phyloP scores from a whole-genome alignment of 345 rosid genomes.

The Arabis alpina region DNA sequence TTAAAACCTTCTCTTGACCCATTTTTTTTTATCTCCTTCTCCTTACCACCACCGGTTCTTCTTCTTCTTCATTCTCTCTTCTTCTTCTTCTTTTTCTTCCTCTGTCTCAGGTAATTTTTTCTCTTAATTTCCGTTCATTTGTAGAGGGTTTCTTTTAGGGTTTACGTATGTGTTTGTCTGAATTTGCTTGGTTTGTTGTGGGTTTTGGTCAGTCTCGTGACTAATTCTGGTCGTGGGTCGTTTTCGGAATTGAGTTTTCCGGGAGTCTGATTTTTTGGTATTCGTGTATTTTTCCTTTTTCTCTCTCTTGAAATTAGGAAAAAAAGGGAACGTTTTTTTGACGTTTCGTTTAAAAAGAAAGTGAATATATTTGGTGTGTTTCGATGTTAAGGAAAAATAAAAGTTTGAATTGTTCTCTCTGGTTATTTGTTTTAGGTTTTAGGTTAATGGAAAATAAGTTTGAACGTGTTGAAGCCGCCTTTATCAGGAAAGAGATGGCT shows the following conservation, averaged over 20 bases:
- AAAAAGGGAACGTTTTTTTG: constrained; percentile 22
- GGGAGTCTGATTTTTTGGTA: neutral
- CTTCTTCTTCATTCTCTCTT: constrained; percentile 26
- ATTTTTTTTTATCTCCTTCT: constrained; percentile 35
- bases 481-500: constrained; percentile 61
- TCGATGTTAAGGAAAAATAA: neutral
- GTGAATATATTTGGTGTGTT: constrained; percentile 15
- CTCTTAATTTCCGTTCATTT: neutral
- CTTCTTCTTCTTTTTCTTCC: constrained; percentile 14
- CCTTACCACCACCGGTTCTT: constrained; percentile 35
- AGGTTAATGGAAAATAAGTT: constrained; percentile 35
- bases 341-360: constrained; percentile 29
- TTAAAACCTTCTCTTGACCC: constrained; percentile 31
- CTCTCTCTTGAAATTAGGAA: constrained; percentile 17
- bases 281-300: neutral
- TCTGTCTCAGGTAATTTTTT: constrained; percentile 43
- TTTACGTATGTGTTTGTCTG: constrained; percentile 6
- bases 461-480: constrained; percentile 71
- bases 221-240: constrained; percentile 31
- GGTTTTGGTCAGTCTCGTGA: constrained; percentile 29
- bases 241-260: constrained; percentile 32
- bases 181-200: neutral
- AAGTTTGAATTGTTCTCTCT: neutral
- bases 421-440: constrained; percentile 5
- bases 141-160: constrained; percentile 12